Evolutionary conservation across 371 early-diverging fungal species (phyloP), one percentile per base, ranked within the genome.

Genomic region (Blakeslea trispora): DNA sequence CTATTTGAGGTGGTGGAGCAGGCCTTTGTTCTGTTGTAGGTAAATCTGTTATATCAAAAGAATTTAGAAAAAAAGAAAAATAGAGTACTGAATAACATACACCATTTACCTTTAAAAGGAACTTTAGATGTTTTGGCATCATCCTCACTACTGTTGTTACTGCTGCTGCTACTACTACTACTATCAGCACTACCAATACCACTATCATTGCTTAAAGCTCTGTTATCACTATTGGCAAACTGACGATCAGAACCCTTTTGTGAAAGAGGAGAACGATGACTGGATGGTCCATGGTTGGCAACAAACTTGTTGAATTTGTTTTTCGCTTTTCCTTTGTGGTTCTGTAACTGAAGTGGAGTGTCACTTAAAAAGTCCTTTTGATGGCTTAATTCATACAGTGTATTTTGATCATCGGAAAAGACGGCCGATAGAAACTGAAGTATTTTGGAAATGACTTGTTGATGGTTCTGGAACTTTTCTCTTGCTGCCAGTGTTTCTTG

Each of bases 371-470:
- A 32, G 1, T 47, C 52, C 14, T 47, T 40, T 13, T 48, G 28
- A 2, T 45, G 8, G 19, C 51, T 59, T 18, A 47, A 18, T 45
- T 57, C 61, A 40, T 17, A n/a, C 3, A 42, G 42, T 17, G 2
- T 37, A 14, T 37, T 9, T 37, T 37, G 37, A 37, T 37, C 37
- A 37, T 52, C 62, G 6, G 72, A 55, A 50, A 72, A 91, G 32
- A 91, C 80, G 2, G 87, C 75, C 0, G 89, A 88, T 59, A 91
- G 61, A 63, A 92, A 91, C n/a, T 83, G 72, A 48, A 91, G 51
- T 22, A 92, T 90, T 68, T 92, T 95, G 75, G 94, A 89, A 41
- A 96, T 93, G 1, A 88, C 92, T 3, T 86, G 86, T 67, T 96
- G 93, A 66, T 96, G 96, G 24, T 83, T 70, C 39, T 86, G 82